These are phyloP conservation scores for Saposhnikovia divaricata DNA, from an alignment of 129 eudicot species.

Conservation along the genomic window DNA sequence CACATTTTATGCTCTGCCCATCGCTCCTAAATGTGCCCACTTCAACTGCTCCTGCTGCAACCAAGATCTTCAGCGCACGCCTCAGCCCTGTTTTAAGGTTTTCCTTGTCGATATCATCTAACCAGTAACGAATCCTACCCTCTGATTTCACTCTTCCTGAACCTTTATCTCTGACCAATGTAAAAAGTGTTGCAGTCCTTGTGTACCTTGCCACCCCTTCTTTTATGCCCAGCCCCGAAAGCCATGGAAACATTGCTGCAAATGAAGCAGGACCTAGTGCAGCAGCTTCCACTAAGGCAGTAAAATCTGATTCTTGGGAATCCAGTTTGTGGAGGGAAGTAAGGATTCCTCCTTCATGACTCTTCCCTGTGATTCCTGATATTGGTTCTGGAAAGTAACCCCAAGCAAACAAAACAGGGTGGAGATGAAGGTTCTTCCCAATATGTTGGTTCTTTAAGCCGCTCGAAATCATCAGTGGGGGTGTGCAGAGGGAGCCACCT, in stretches of 20 bases:
- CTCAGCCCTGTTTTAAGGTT: slow-evolving; percentile 61
- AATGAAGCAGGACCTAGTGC: slow-evolving; percentile 63
- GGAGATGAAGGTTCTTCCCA: slow-evolving; percentile 81
- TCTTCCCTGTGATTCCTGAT: slow-evolving; percentile 28
- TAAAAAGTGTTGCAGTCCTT: slow-evolving; percentile 57
- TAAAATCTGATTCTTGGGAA: slow-evolving; percentile 32
- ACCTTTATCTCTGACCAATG: slow-evolving; percentile 59
- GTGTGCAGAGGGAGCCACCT: slow-evolving; percentile 73
- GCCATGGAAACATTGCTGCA: slow-evolving; percentile 57
- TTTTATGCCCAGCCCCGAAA: slow-evolving; percentile 53
- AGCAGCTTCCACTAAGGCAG: slow-evolving; percentile 61
- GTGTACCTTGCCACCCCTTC: slow-evolving; percentile 51
- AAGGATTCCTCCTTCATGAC: slow-evolving; percentile 75
- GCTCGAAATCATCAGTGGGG: slow-evolving; percentile 68
- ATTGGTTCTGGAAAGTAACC: slow-evolving; percentile 76
- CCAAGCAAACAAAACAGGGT: slow-evolving; percentile 72
- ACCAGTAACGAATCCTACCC: slow-evolving; percentile 44
- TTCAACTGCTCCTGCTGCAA: slow-evolving; percentile 85
- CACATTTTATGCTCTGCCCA: slow-evolving; percentile 55
- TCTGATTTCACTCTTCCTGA: slow-evolving; percentile 53
- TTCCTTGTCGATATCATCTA: slow-evolving; percentile 46
- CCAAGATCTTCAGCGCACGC: slow-evolving; percentile 49
- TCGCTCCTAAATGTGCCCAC: slow-evolving; percentile 79
- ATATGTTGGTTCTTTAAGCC: slow-evolving; percentile 72
- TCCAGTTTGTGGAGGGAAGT: slow-evolving; percentile 71